phyloP scores from a whole-genome alignment of 345 rosid genomes.

The Salix arbutifolia region DNA sequence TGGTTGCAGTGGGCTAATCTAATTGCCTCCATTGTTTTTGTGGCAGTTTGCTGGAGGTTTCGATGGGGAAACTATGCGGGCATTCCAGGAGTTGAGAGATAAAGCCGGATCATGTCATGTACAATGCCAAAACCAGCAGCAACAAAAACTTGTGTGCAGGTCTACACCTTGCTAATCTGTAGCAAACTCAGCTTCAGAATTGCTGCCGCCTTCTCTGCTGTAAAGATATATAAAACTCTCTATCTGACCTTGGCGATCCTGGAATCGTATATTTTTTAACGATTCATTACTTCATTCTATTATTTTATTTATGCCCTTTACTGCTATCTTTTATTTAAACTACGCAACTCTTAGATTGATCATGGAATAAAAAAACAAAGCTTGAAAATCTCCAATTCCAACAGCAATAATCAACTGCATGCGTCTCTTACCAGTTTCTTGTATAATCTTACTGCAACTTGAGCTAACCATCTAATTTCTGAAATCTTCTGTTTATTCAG shows the following conservation, averaged over 20 bases:
- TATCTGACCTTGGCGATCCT: constrained; percentile 4
- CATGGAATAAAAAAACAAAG: too few relatives aligned
- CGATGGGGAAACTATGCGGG: constrained; percentile 90
- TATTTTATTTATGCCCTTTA: background rate
- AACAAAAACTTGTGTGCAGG: constrained; percentile 55
- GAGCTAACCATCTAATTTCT: too few relatives aligned
- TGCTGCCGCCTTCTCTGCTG: background rate
- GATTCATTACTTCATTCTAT: background rate
- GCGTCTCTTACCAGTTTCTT: too few relatives aligned
- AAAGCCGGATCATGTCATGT: constrained; percentile 73
- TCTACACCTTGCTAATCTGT: constrained; percentile 56
- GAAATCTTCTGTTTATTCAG: too few relatives aligned
- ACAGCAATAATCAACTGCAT: too few relatives aligned
- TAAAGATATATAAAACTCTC: constrained; percentile 13
- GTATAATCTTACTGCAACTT: too few relatives aligned
- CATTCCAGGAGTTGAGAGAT: constrained; percentile 90
- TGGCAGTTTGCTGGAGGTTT: constrained; percentile 94
- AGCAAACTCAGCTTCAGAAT: constrained; percentile 40
- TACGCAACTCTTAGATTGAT: background rate
- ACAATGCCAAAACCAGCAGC: constrained; percentile 70
- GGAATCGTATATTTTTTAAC: constrained; percentile 4
- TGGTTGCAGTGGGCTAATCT: background rate
- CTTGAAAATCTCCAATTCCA: background rate
- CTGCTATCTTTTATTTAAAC: too few relatives aligned
- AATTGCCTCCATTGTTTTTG: background rate